Evolutionary conservation across 768 basidiomycete genomes (phyloP).

Genomic region (Trametes punicea): DNA sequence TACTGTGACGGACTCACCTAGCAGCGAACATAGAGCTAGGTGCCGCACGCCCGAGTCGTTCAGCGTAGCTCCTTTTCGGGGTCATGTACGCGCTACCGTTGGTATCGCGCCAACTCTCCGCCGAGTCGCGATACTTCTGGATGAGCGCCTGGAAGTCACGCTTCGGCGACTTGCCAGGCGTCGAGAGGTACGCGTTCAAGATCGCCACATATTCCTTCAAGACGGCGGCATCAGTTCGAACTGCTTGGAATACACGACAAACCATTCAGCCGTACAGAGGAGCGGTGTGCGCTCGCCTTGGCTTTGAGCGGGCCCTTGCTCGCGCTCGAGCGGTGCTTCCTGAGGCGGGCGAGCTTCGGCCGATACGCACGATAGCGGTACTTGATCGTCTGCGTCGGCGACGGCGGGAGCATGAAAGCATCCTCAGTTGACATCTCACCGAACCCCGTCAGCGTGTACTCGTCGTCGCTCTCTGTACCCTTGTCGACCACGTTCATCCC

Average conservation of each 20-base stretch:
- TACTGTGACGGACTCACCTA: too few species aligned
- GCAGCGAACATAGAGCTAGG: background rate
- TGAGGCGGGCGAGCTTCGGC: constrained; percentile 17
- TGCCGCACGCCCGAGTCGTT: background rate
- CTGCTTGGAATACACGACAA: background rate
- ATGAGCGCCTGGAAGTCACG: constrained; percentile 20
- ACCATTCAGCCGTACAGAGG: background rate
- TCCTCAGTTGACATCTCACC: constrained; percentile 13
- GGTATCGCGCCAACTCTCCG: constrained; percentile 7
- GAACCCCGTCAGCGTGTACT: constrained; percentile 18
- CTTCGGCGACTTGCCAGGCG: constrained; percentile 9
- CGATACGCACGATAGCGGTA: constrained; percentile 21
- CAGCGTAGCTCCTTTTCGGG: background rate
- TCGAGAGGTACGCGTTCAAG: constrained; percentile 6
- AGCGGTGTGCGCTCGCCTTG: constrained; percentile 7
- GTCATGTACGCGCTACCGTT: background rate
- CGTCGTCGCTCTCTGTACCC: constrained; percentile 9
- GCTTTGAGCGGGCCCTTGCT: constrained; percentile 11
- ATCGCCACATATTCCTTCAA: constrained; percentile 9
- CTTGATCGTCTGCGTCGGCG: constrained; percentile 21
- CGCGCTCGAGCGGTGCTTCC: constrained; percentile 12
- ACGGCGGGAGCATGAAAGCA: constrained; percentile 17
- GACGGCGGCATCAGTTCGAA: background rate
- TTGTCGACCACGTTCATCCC: background rate
- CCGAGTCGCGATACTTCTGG: constrained; percentile 18